A percentile compares a stretch with the other conserved stretches of the same genome.
These are phyloP conservation scores for Epichloe coenophiala DNA, from an alignment of 2,329 filamentous ascomycete species.

Conservation along the genomic window DNA sequence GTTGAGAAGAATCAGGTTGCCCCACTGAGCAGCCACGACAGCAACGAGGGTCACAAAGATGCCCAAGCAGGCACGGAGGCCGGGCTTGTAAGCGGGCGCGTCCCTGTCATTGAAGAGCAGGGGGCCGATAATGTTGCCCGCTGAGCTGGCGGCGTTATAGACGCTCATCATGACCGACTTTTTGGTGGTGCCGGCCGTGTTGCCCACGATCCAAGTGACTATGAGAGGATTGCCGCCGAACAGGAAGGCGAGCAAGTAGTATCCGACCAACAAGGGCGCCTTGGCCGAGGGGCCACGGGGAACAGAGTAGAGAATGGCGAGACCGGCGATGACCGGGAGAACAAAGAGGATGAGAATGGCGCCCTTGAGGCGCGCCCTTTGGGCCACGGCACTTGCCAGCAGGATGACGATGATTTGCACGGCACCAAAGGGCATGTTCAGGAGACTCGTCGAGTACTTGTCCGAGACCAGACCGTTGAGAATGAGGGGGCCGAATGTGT, in stretches of 20 bases:
- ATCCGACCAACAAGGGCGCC: slow-evolving; percentile 38
- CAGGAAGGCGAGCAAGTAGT: slow-evolving; percentile 53
- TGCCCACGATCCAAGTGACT: slow-evolving; percentile 55
- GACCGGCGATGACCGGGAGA: slow-evolving; percentile 46
- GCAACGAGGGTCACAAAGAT: slow-evolving; percentile 40
- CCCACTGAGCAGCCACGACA: slow-evolving; percentile 38
- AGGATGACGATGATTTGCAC: slow-evolving; percentile 48
- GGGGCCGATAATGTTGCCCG: slow-evolving; percentile 55
- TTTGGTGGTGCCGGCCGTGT: slow-evolving; percentile 55
- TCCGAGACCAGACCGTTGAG: slow-evolving; percentile 46
- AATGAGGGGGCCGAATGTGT: slow-evolving; percentile 52
- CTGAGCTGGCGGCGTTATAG: slow-evolving; percentile 47
- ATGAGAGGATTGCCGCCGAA: slow-evolving; percentile 54
- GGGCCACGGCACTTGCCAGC: slow-evolving; percentile 42
- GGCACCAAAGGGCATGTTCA: slow-evolving; percentile 55
- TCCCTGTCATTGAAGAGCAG: slow-evolving; percentile 45
- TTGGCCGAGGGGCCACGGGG: slow-evolving; percentile 26
- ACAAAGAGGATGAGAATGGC: slow-evolving; percentile 38
- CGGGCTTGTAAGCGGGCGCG: slow-evolving; percentile 43
- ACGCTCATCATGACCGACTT: slow-evolving; percentile 50
- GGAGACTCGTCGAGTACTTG: slow-evolving; percentile 40
- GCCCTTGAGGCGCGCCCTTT: slow-evolving; percentile 43
- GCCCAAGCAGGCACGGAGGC: slow-evolving; percentile 40
- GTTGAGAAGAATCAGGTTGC: slow-evolving; percentile 42
- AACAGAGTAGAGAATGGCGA: slow-evolving; percentile 41